Base-by-base conservation (phyloP, 306 rosid genomes). In the Oxytropis ochrocephala region DNA sequence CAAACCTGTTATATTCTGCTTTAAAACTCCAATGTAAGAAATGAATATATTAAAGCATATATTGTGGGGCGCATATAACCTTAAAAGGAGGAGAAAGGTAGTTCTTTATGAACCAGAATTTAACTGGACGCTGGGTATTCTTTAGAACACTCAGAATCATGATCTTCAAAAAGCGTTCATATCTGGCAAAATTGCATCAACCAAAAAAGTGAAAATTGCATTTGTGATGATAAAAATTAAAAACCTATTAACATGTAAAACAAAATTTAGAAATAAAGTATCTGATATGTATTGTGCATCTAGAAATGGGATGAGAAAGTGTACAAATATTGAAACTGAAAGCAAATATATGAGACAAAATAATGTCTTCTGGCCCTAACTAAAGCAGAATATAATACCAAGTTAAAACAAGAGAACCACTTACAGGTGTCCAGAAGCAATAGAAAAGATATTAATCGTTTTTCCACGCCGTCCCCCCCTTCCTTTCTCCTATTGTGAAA, bases 41-140 rank as follows among this genome's bases (percentile, higher is more conserved):
- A 62, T 6, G 59, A 67, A 65, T 13, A 56, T 16, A 38, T 17
- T 17, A 18, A 76, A 33, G 11, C 49, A 54, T 66, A 60, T 66
- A 11, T 7, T 46, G 21, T 46, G 39, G 56, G 67, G 55, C 39
- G 60, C 30, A 48, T 53, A 42, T 71, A 81, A 91, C 99, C 99
- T 95, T 91, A 81, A 95, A 95, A 78, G 90, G 92, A 61, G 99
- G 99, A 11, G 99, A 95, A 30, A 89, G 91, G 79, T 91, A 91
- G 75, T 95, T 95, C 91, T 95, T 95, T 73, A 95, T 95, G 82
- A 95, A 95, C 99, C 99, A 95, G 86, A 95, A 95, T 81, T 95
- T 91, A 60, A 95, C 97, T 0, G 99, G 99, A 69, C 97, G 99
- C 11, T 12, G 78, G 49, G 97, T 89, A 82, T 91, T 95, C 90